Evolutionary conservation across 164 flowering plant genomes (phyloP), one percentile per base, ranked within the genome.

Genomic region (Liquidambar formosana): DNA sequence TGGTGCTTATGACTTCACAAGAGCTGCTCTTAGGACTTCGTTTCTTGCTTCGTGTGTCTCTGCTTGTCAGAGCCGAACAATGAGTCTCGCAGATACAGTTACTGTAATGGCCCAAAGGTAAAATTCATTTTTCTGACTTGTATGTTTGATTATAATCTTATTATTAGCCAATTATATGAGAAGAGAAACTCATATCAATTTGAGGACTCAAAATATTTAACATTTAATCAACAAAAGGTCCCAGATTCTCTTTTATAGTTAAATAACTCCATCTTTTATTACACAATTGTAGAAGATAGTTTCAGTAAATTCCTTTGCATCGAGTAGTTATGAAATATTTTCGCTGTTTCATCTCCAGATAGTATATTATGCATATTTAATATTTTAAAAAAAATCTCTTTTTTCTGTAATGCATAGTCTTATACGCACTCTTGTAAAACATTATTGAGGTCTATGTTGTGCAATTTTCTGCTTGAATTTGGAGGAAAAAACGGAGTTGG

Each of bases 1-100:
- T 78, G 98, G 98, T 67, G 98, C 98, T 71, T 84, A 78, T 75
- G 98, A 93, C 77, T 93, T 91, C 75, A 90, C 97, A 10, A 84
- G 98, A 77, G 98, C 98, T 38, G 95, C 95, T 26, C 88, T 93
- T 21, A 81, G 98, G 76, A 93, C 98, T 70, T 93, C 96, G 1
- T 93, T 93, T 80, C 92, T 93, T 62, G 98, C 98, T 73, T 93
- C 98, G 0, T 93, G 98, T 64, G 98, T 93, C 61, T 93, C 98
- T 72, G 97, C 97, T 14, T 93, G 98, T 68, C 96, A 91, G 77
- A 89, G 95, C 73, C 83, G 89, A 63, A 88, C 94, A 8, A 84
- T 88, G 97, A 89, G 90, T 75, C 86, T 91, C 69, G 84, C 94
- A 5, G 97, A 93, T 72, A 91, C 97, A 25, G 93, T 93, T 33